These are phyloP conservation scores for Zymoseptoria ardabiliae DNA, from an alignment of 2,329 filamentous ascomycete species.

Conservation along the genomic window DNA sequence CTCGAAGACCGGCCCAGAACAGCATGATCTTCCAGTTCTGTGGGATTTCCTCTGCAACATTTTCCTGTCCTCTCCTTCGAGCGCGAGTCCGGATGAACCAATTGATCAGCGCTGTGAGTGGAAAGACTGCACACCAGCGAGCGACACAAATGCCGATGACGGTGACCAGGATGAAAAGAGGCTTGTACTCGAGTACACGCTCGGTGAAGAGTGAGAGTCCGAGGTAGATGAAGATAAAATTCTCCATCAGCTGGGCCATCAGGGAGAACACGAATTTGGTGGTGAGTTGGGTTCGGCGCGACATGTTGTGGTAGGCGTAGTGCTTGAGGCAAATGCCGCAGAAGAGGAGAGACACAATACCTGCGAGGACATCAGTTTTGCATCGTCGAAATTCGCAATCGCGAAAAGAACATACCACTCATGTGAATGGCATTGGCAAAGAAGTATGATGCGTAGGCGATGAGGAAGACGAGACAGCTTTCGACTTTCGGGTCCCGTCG, in stretches of 20 bases:
- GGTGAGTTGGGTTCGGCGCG: slow-evolving; percentile 87
- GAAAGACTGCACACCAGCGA: slow-evolving; percentile 90
- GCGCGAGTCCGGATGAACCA: slow-evolving; percentile 85
- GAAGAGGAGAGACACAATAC: slow-evolving; percentile 93
- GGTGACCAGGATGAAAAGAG: slow-evolving; percentile 88
- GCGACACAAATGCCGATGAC: slow-evolving; percentile 86
- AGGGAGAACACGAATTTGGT: slow-evolving; percentile 98
- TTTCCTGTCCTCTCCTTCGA: slow-evolving; percentile 62
- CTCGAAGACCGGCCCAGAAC: slow-evolving; percentile 96
- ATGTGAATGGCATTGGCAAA: slow-evolving; percentile 93
- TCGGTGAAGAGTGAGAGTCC: slow-evolving; percentile 93
- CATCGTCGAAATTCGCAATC: not conserved
- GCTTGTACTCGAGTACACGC: slow-evolving; percentile 79
- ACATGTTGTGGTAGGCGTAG: slow-evolving; percentile 99
- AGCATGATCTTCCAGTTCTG: slow-evolving; percentile 98
- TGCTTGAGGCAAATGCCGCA: slow-evolving; percentile 98
- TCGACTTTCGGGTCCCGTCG: slow-evolving; percentile 92
- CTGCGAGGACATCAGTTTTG: slow-evolving; percentile 38
- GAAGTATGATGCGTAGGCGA: slow-evolving; percentile 95
- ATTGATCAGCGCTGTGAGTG: slow-evolving; percentile 82
- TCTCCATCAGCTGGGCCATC: slow-evolving; percentile 89
- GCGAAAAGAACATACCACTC: slow-evolving; percentile 61
- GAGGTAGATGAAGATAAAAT: slow-evolving; percentile 99
- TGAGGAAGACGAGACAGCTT: slow-evolving; percentile 86
- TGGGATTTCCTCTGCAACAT: slow-evolving; percentile 74